Base-by-base conservation (phyloP, 2,329 filamentous ascomycete species). In the Fusarium armeniacum region DNA sequence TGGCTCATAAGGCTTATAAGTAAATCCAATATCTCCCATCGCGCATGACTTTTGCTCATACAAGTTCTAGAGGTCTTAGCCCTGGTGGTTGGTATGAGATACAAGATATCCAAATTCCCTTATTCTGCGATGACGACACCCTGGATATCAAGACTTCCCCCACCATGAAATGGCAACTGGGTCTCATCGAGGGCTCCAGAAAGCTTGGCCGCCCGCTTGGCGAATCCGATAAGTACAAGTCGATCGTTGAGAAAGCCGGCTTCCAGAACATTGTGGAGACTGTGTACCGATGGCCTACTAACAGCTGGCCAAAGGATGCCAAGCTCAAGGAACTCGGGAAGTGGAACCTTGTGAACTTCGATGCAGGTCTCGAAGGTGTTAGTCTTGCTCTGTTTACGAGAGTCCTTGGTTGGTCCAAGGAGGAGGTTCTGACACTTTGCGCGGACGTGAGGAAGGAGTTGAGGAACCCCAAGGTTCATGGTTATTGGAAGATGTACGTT, bases 311-410 rank as follows among this genome's bases (percentile, higher is more conserved):
- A 0, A 41, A 51, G 6, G 66, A 73, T 6, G 56, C 64, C 3
- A 73, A 70, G 13, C 58, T 62, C 18, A 73, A 73, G n/a, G 61
- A 68, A 13, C 53, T 73, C 4, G 66, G 71, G 1, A 54, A 54
- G 7, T 73, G 63, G 71, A 63, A 65, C 36, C 57, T 62, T 1
- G 55, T 26, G 2, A 74, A 65, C 12, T 70, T 73, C 15, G 51
- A 61, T 1, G 49, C 36, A 4, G 72, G 65, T 0, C 53, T 71
- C 1, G 62, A 72, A 15, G 69, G 52, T 1, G 59, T 68, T 2
- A 47, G 59, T 8, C 44, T 73, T 38, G 71, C 71, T 7, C n/a
- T 66, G 2, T 69, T 70, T 1, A 73, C 66, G 0, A 60, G 69
- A 4, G 53, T 62, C 1, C 62, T 73, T 3, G 58, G 58, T 0